A percentile compares a stretch with the other conserved stretches of the same genome.
Evolutionary conservation across 2,329 filamentous ascomycete species (phyloP).

Genomic region (Emmonsia crescens): DNA sequence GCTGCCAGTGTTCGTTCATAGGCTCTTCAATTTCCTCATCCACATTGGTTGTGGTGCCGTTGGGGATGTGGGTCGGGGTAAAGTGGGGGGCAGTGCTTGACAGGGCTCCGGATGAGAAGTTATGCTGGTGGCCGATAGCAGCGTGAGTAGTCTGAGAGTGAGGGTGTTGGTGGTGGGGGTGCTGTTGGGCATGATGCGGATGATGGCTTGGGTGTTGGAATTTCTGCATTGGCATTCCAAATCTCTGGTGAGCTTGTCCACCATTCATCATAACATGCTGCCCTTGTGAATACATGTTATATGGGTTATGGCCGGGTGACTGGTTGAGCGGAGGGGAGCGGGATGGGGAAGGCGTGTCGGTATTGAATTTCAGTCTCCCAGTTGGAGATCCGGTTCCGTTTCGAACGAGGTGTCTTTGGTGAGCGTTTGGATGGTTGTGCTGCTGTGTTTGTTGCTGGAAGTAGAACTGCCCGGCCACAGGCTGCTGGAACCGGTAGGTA

Average conservation of each 20-base stretch:
- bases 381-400: conserved; percentile 38
- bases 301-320: conserved; percentile 32
- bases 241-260: conserved; percentile 37
- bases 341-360: conserved; percentile 39
- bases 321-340: conserved; percentile 36
- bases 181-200: conserved; percentile 31
- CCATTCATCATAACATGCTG: conserved; percentile 43
- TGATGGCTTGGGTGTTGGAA: conserved; percentile 38
- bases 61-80: conserved; percentile 47
- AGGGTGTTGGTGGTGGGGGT: conserved; percentile 31
- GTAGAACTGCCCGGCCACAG: conserved; percentile 42
- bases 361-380: conserved; percentile 34
- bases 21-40: conserved; percentile 48
- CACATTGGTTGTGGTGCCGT: conserved; percentile 46
- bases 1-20: conserved; percentile 68
- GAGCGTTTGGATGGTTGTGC: conserved; percentile 30
- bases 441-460: conserved; percentile 24
- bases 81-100: conserved; percentile 46
- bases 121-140: conserved; percentile 39
- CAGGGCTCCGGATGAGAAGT: conserved; percentile 38
- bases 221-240: conserved; percentile 40
- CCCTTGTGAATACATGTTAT: conserved; percentile 39
- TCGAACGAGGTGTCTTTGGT: conserved; percentile 34
- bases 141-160: conserved; percentile 33
- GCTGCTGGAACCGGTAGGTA: conserved; percentile 45